Base-by-base conservation (phyloP, 176 grass and related monocot species). In the Hsuehochloa calcarea region DNA sequence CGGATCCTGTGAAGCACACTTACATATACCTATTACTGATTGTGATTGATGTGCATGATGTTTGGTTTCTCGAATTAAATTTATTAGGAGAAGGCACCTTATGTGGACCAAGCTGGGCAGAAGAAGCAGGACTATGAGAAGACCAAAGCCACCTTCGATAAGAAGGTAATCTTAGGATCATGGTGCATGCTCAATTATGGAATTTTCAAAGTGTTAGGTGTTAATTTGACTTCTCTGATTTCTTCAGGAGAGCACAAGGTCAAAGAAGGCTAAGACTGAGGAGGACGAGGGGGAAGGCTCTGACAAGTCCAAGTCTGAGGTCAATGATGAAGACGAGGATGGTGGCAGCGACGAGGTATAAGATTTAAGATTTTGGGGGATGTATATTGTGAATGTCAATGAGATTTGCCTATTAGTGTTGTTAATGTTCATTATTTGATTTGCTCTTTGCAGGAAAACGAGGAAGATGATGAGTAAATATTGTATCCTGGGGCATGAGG, bases 91-190 rank as follows among this genome's bases (percentile, higher is more conserved):
- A 97, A 97, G 80, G 92, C 88, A 85, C 94, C 94, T 37, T 97
- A 88, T 54, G 85, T 86, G 78, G 90, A 93, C 23, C 86, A 90
- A 40, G 94, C 94, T 78, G 92, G 74, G 16, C 89, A 94, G 83
- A 88, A 87, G 84, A 97, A 97, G 76, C 75, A 89, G 79, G 91
- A 94, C 16, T 97, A 97, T 23, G 85, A 87, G 74, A 94, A 94
- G 70, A 79, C 3, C 71, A 97, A 94, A 80, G 92, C 85, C 20
- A 85, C 68, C 40, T 92, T 92, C 11, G 69, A 97, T 47, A 90
- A 91, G 11, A 87, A 97, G 82, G 86, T 91, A 89, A 73, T 51
- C 6, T 20, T 51, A 29, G 37, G 25, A 74, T 40, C 1, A 63
- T 69, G 19, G 10, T 66, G 19, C 46, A 73, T 49, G 0, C 50